phyloP scores from a whole-genome alignment of 139 green algal species.

The Haematococcus lacustris region DNA sequence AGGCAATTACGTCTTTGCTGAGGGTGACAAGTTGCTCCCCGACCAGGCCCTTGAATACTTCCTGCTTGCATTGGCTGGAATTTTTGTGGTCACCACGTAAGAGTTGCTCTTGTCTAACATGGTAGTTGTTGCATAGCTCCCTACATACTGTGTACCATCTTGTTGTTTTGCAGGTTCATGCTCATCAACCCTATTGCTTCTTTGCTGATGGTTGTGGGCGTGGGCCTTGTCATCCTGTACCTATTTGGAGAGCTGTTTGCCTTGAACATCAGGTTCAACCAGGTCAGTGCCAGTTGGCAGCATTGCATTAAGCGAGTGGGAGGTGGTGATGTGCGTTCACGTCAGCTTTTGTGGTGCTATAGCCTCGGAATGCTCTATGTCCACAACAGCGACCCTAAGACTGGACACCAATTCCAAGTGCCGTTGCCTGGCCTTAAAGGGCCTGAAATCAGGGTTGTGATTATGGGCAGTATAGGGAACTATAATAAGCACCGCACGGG shows the following conservation, averaged over 20 bases:
- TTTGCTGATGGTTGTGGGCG: conserved; percentile 4
- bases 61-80: conserved; percentile 6
- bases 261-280: conserved; percentile 19
- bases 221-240: conserved; percentile 17
- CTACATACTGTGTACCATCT: neutral
- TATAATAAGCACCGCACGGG: too few species aligned
- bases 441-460: too few species aligned
- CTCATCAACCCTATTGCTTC: conserved; percentile 12
- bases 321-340: too few species aligned
- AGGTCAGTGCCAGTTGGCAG: conserved; percentile 21
- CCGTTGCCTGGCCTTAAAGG: too few species aligned
- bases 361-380: too few species aligned
- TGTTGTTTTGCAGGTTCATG: conserved; percentile 12
- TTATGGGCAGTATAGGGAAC: too few species aligned
- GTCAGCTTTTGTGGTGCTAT: too few species aligned
- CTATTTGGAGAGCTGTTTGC: conserved; percentile 18
- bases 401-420: too few species aligned
- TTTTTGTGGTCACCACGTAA: neutral
- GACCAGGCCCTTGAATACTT: conserved; percentile 8
- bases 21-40: conserved; percentile 11
- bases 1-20: conserved; percentile 1
- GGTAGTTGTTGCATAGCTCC: neutral
- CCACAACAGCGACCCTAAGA: too few species aligned
- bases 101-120: neutral
- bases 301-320: too few species aligned